These are phyloP conservation scores for Glomus cerebriforme DNA, from an alignment of 192 early-diverging fungal genomes.

Conservation along the genomic window DNA sequence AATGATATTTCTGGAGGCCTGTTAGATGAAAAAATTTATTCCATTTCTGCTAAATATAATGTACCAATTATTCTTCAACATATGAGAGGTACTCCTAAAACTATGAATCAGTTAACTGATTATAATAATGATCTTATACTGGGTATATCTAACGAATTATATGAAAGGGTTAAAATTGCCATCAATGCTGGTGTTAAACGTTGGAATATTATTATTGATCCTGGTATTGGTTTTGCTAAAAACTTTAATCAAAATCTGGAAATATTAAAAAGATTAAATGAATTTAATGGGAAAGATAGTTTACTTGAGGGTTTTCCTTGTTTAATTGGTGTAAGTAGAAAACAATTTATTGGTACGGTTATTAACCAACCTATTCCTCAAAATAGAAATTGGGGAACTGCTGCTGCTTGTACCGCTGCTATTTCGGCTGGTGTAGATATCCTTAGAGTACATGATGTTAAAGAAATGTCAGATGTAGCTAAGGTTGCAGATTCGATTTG, in stretches of 20 bases:
- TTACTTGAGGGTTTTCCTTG: constrained; percentile 74
- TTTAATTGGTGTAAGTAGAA: constrained; percentile 89
- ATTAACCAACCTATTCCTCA: constrained; percentile 67
- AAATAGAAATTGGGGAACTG: constrained; percentile 84
- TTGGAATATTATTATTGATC: constrained; percentile 98
- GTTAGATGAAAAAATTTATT: constrained; percentile 78
- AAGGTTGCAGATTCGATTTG: constrained; percentile 73
- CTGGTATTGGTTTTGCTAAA: constrained; percentile 98
- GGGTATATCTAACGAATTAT: constrained; percentile 72
- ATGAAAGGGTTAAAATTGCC: constrained; percentile 65
- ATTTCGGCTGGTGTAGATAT: constrained; percentile 81
- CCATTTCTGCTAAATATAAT: constrained; percentile 72
- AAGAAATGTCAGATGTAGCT: constrained; percentile 89
- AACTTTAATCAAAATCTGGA: constrained; percentile 83
- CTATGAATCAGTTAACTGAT: constrained; percentile 86
- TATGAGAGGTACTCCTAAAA: constrained; percentile 92
- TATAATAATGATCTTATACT: constrained; percentile 70
- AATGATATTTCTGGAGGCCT: constrained; percentile 95
- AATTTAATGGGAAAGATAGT: constrained; percentile 54
- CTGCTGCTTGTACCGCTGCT: constrained; percentile 81
- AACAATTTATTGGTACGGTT: constrained; percentile 86
- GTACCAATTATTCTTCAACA: constrained; percentile 96
- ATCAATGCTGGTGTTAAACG: constrained; percentile 80
- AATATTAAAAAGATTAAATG: constrained; percentile 71
- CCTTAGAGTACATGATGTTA: constrained; percentile 93